These are phyloP conservation scores for Ambrosia trifida DNA, from an alignment of 129 eudicot species.

Conservation along the genomic window DNA sequence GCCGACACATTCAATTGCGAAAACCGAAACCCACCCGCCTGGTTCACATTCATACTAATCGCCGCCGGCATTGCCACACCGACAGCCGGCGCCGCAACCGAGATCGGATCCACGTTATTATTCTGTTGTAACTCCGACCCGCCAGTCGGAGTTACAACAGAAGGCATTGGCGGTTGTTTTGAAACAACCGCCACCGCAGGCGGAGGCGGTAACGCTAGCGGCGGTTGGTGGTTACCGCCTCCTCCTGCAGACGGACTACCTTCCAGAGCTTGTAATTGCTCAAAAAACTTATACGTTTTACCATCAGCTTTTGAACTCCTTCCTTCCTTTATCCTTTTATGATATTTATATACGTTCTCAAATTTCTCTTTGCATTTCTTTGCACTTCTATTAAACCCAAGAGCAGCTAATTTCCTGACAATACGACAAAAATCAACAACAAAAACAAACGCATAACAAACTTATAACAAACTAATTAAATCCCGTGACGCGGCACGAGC, in stretches of 20 bases:
- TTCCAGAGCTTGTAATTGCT: constrained; percentile 85
- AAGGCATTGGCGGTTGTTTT: constrained; percentile 25
- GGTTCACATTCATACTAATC: constrained; percentile 26
- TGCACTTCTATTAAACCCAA: constrained; percentile 88
- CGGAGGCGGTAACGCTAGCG: constrained; percentile 6
- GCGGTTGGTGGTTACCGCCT: constrained; percentile 18
- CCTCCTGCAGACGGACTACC: constrained; percentile 28
- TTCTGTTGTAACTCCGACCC: constrained; percentile 19
- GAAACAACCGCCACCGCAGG: constrained; percentile 23
- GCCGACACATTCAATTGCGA: constrained; percentile 34
- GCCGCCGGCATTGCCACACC: constrained; percentile 29
- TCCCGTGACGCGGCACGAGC: not conserved
- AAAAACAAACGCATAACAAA: too few relatives aligned
- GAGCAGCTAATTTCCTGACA: constrained; percentile 81
- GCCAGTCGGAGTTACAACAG: constrained; percentile 22
- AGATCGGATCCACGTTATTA: constrained; percentile 38
- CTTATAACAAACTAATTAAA: too few relatives aligned
- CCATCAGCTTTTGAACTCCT: constrained; percentile 75
- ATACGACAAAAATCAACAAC: not conserved
- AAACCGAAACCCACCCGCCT: constrained; percentile 24
- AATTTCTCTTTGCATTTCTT: constrained; percentile 95
- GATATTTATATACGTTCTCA: constrained; percentile 91
- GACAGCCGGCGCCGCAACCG: constrained; percentile 37
- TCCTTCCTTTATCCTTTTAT: constrained; percentile 84
- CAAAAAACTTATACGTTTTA: constrained; percentile 89